phyloP scores from a whole-genome alignment of 805 yeast genomes.

The Candida boidinii region DNA sequence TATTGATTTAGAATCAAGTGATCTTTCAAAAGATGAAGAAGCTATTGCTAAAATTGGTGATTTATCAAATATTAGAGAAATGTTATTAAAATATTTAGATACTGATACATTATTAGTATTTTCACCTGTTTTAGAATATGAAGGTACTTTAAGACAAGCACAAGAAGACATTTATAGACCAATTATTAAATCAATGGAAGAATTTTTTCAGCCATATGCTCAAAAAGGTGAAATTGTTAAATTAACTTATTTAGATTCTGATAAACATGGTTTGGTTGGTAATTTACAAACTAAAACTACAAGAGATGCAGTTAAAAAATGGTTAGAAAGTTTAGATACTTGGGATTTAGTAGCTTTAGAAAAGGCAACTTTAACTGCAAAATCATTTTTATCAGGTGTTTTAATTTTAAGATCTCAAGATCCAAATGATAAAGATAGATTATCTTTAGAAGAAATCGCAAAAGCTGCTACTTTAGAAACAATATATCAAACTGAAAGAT shows the following conservation, averaged over 20 bases:
- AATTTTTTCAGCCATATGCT: slow-evolving; percentile 38
- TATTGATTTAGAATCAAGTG: slow-evolving; percentile 54
- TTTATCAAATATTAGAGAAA: slow-evolving; percentile 45
- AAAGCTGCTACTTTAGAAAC: slow-evolving; percentile 75
- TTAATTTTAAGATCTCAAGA: slow-evolving; percentile 44
- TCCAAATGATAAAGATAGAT: slow-evolving; percentile 19
- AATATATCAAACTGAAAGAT: slow-evolving; percentile 73
- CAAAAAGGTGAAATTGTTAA: slow-evolving; percentile 22
- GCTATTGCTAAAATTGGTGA: slow-evolving; percentile 54
- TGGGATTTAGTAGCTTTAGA: slow-evolving; percentile 88
- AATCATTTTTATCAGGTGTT: slow-evolving; percentile 80
- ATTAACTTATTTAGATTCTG: slow-evolving; percentile 67
- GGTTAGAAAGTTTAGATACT: slow-evolving; percentile 52
- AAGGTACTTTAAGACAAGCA: slow-evolving; percentile 69
- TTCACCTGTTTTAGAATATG: slow-evolving; percentile 73
- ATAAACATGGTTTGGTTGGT: slow-evolving; percentile 72
- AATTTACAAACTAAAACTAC: slow-evolving; percentile 60
- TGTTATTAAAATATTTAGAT: slow-evolving; percentile 75
- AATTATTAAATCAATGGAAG: slow-evolving; percentile 58
- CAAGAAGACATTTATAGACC: slow-evolving; percentile 78
- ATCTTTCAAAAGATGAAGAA: slow-evolving; percentile 33
- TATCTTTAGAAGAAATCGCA: slow-evolving; percentile 61
- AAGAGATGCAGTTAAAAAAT: slow-evolving; percentile 51
- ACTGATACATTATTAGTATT: slow-evolving; percentile 90
- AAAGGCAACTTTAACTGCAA: slow-evolving; percentile 76